Evolutionary conservation across 169 alveolate species (phyloP).

Genomic region (Plasmodium gaboni): DNA sequence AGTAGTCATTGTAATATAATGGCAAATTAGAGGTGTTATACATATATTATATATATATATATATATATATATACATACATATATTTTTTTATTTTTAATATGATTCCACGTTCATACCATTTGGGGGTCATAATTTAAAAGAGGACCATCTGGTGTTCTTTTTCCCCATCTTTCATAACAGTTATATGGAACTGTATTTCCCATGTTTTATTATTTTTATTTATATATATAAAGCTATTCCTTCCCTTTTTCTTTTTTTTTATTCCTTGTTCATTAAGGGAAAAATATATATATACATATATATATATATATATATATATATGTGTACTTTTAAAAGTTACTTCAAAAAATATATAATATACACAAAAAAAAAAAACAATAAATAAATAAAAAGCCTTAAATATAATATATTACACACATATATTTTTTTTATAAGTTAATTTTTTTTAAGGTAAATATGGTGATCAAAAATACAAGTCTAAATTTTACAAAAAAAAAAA

Average conservation of each 20-base stretch:
- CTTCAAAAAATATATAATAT: too few species aligned
- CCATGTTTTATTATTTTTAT: constrained; percentile 38
- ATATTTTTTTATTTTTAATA: background rate
- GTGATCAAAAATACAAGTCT: too few species aligned
- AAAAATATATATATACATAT: background rate
- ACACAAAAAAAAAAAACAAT: too few species aligned
- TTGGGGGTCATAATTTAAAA: constrained; percentile 40
- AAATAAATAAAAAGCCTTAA: too few species aligned
- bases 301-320: too few species aligned
- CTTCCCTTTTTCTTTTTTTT: background rate
- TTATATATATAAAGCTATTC: background rate
- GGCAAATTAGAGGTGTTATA: background rate
- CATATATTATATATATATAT: background rate
- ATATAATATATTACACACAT: too few species aligned
- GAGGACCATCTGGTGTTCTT: constrained; percentile 74
- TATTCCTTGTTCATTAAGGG: constrained; percentile 5
- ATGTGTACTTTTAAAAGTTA: too few species aligned
- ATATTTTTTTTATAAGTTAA: too few species aligned
- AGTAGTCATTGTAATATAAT: background rate
- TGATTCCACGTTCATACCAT: constrained; percentile 16
- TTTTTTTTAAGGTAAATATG: too few species aligned
- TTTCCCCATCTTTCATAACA: constrained; percentile 75
- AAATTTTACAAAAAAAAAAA: too few species aligned
- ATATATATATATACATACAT: background rate
- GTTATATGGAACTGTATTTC: constrained; percentile 70